These are phyloP conservation scores for Manihot esculenta DNA, from an alignment of 441 rosid species.

Conservation along the genomic window DNA sequence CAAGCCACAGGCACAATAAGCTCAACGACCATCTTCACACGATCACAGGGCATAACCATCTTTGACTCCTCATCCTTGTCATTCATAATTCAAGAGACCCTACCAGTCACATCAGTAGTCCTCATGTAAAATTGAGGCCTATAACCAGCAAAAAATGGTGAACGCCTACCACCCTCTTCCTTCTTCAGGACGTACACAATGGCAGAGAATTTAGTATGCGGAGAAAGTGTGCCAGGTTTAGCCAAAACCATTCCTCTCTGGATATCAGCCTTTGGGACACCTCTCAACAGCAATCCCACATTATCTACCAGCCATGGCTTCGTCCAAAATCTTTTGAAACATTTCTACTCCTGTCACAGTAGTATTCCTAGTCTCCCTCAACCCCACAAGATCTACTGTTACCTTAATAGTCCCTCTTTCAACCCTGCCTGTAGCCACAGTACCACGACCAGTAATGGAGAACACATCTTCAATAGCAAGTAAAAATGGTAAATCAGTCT, in stretches of 20 bases:
- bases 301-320: constrained; percentile 93
- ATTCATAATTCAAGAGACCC: constrained; percentile 70
- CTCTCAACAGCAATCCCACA: constrained; percentile 87
- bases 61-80: constrained; percentile 94
- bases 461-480: constrained; percentile 94
- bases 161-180: constrained; percentile 92
- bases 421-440: constrained; percentile 89
- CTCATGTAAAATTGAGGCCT: constrained; percentile 97
- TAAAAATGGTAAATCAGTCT: constrained; percentile 85
- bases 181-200: constrained; percentile 91
- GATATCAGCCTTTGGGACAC: constrained; percentile 77
- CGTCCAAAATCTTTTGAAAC: constrained; percentile 91
- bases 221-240: constrained; percentile 78
- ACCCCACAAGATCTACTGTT: constrained; percentile 76
- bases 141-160: constrained; percentile 83
- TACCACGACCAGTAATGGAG: constrained; percentile 95
- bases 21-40: constrained; percentile 92
- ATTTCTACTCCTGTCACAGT: constrained; percentile 90
- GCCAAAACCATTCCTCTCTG: constrained; percentile 94
- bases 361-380: constrained; percentile 67
- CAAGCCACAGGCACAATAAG: constrained; percentile 95
- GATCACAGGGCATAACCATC: constrained; percentile 98
- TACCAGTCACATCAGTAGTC: constrained; percentile 90
- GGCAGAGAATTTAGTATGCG: constrained; percentile 67
- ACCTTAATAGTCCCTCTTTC: constrained; percentile 80